These are phyloP conservation scores for Leccinum olivaceopallidum DNA, from an alignment of 768 basidiomycete genomes.

Conservation along the genomic window DNA sequence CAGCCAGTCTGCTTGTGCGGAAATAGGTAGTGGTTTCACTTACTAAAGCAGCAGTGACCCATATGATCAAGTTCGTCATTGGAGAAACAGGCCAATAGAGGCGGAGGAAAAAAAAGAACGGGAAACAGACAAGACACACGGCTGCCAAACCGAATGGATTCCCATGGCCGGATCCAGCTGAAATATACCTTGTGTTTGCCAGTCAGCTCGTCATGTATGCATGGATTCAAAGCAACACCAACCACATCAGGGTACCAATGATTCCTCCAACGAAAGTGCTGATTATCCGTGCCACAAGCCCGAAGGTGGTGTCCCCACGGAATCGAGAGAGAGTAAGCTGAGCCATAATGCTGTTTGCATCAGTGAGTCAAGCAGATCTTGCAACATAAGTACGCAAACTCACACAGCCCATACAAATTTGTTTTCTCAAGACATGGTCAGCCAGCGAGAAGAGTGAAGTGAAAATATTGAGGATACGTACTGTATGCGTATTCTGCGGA, in stretches of 20 bases:
- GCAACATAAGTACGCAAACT: constrained; percentile 18
- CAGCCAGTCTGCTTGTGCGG: not conserved
- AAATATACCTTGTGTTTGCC: constrained; percentile 57
- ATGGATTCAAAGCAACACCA: constrained; percentile 17
- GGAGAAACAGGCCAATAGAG: constrained; percentile 75
- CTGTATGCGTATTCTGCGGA: constrained; percentile 61
- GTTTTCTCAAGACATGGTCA: constrained; percentile 43
- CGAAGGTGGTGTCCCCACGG: constrained; percentile 74
- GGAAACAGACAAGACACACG: constrained; percentile 66
- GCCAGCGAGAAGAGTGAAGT: constrained; percentile 8
- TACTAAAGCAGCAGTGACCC: constrained; percentile 63
- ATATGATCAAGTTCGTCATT: constrained; percentile 70
- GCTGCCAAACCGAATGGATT: constrained; percentile 73
- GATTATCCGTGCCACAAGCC: constrained; percentile 56
- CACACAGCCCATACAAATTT: constrained; percentile 74
- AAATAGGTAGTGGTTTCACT: constrained; percentile 14
- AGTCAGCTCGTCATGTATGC: not conserved
- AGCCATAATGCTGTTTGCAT: constrained; percentile 59
- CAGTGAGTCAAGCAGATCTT: not conserved
- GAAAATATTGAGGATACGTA: constrained; percentile 31
- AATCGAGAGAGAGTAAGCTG: constrained; percentile 72
- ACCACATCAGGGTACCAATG: constrained; percentile 69
- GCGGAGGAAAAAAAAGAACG: constrained; percentile 68
- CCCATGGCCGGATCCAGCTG: constrained; percentile 57
- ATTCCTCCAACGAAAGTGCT: constrained; percentile 68